Percentiles rank a stretch among this genome's conserved stretches.
Conservation (phyloP, 768 basidiomycete genomes). For the Lactarius evosmus region DNA sequence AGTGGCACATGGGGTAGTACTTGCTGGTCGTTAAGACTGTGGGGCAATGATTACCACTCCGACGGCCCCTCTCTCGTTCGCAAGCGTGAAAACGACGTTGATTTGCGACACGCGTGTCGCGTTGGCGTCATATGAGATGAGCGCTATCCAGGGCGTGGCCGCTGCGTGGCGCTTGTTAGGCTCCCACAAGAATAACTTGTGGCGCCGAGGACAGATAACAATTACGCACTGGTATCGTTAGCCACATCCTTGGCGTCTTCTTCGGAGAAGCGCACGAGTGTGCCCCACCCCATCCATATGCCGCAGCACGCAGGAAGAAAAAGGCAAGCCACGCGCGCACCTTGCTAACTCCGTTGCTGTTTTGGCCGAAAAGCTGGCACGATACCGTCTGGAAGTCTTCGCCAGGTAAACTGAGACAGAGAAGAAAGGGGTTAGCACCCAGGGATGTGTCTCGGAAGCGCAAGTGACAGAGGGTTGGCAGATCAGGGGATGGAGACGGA, state of each 20-base stretch:
- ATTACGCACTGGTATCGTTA: slow-evolving; percentile 45
- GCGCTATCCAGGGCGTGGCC: slow-evolving; percentile 86
- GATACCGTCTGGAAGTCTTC: slow-evolving; percentile 54
- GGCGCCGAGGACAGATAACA: neutral
- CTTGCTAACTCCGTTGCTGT: slow-evolving; percentile 51
- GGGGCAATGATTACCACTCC: slow-evolving; percentile 54
- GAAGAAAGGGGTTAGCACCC: neutral
- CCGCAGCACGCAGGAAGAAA: neutral
- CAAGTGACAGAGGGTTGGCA: neutral
- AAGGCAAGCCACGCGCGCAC: slow-evolving; percentile 37
- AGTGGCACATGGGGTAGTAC: neutral
- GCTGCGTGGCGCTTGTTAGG: slow-evolving; percentile 40
- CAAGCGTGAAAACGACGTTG: slow-evolving; percentile 79
- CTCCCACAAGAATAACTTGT: neutral
- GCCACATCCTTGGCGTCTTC: slow-evolving; percentile 37
- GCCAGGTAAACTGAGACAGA: slow-evolving; percentile 34
- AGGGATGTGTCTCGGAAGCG: neutral
- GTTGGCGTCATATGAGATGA: slow-evolving; percentile 80
- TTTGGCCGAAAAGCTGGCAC: slow-evolving; percentile 54
- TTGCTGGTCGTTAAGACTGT: neutral
- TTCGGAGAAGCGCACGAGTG: slow-evolving; percentile 82
- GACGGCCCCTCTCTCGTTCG: slow-evolving; percentile 73
- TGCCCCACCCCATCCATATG: slow-evolving; percentile 49
- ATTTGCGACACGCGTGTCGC: slow-evolving; percentile 57
- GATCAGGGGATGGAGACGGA: neutral